Conservation (phyloP, 345 rosid species). For the Noccaea caerulescens region DNA sequence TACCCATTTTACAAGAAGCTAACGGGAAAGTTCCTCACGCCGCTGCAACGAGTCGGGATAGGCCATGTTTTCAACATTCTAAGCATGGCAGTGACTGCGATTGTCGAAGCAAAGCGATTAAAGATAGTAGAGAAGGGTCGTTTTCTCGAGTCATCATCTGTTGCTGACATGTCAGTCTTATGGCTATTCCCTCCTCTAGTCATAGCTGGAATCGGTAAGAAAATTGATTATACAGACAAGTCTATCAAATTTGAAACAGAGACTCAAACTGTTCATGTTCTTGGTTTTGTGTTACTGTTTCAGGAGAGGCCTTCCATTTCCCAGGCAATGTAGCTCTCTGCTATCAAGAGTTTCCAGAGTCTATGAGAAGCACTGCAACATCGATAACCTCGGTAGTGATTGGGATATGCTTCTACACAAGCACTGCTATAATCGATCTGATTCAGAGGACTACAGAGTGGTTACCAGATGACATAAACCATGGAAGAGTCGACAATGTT, state of each 20-base stretch:
- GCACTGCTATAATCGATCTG: conserved; percentile 51
- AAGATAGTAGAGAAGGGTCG: conserved; percentile 35
- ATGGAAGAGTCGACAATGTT: conserved; percentile 56
- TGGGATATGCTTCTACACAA: conserved; percentile 52
- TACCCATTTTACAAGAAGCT: conserved; percentile 51
- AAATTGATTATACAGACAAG: neutral
- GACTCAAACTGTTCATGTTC: neutral
- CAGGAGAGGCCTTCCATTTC: conserved; percentile 58
- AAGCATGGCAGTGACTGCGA: conserved; percentile 49
- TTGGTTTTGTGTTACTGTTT: conserved; percentile 2
- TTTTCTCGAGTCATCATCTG: conserved; percentile 8
- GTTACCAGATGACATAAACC: conserved; percentile 58
- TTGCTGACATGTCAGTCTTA: conserved; percentile 51
- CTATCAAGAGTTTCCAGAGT: conserved; percentile 57
- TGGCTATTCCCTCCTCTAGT: conserved; percentile 66
- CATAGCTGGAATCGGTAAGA: conserved; percentile 50
- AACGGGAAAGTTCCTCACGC: conserved; percentile 32
- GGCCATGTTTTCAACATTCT: conserved; percentile 55
- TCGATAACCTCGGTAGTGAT: conserved; percentile 51
- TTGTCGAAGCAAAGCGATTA: conserved; percentile 58
- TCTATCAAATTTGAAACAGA: neutral
- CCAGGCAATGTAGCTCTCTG: conserved; percentile 60
- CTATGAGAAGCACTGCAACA: conserved; percentile 52
- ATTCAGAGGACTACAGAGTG: conserved; percentile 50
- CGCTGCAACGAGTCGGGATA: conserved; percentile 52